Evolutionary conservation across 1,139 yeast species (phyloP).

Genomic region (Pichia sp.): DNA sequence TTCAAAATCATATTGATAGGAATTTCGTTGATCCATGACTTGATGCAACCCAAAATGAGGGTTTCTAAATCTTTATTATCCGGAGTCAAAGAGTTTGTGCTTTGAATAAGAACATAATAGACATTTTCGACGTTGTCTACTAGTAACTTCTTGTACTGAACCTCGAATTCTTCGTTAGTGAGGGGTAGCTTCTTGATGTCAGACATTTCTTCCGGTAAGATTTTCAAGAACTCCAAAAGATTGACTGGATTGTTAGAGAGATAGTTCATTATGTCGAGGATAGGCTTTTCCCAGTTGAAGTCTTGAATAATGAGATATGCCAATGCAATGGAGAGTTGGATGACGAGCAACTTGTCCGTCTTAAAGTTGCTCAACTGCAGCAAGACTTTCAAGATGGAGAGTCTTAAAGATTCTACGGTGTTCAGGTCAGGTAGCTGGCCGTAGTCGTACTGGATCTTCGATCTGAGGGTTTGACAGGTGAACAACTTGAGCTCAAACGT

Average conservation of each 20-base stretch:
- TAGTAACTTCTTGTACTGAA: constrained; percentile 60
- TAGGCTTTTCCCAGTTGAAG: constrained; percentile 66
- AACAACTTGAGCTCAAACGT: constrained; percentile 62
- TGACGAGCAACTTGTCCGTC: constrained; percentile 54
- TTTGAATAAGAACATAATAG: constrained; percentile 53
- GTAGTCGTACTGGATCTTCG: constrained; percentile 80
- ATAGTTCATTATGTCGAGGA: constrained; percentile 58
- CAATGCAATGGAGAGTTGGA: constrained; percentile 76
- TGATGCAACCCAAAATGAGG: constrained; percentile 68
- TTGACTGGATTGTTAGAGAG: constrained; percentile 45
- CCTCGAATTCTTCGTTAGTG: constrained; percentile 74
- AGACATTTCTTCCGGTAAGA: constrained; percentile 86
- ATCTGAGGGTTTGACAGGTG: constrained; percentile 85
- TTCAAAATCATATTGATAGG: constrained; percentile 55
- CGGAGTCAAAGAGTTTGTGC: constrained; percentile 35
- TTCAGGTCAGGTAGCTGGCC: constrained; percentile 57
- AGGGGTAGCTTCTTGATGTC: constrained; percentile 75
- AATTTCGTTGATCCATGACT: constrained; percentile 87
- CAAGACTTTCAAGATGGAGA: constrained; percentile 57
- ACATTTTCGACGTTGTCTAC: constrained; percentile 67
- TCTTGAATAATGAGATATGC: constrained; percentile 80
- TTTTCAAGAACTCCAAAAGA: constrained; percentile 72
- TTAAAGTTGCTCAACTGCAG: constrained; percentile 21
- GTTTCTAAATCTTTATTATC: constrained; percentile 30
- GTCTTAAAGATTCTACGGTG: constrained; percentile 52